Base-by-base conservation (phyloP, 139 green algal species). In the Klebsormidium nitens region DNA sequence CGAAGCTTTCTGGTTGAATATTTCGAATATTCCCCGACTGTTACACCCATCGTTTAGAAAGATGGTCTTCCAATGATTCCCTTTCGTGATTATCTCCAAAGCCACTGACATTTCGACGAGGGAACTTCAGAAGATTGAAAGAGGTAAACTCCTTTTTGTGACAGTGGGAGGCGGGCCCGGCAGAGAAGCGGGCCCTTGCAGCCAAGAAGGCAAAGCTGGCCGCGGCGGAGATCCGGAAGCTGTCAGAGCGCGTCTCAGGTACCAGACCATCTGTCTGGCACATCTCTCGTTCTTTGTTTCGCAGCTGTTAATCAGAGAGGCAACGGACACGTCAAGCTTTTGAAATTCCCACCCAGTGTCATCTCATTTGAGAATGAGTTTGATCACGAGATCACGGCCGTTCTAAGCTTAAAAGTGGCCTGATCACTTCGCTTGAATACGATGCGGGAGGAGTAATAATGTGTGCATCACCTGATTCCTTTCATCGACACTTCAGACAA, bases 211-310 rank as follows among this genome's bases (percentile, higher is more conserved):
- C 66, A 52, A 38, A 66, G 55, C 23, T 74, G 47, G 66, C 58
- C 26, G 66, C 66, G 17, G 66, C 66, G 5, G 47, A 72, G 4
- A 72, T 74, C 34, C 31, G 29, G 19, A 72, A 74, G 36, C 66
- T 74, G 4, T 74, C 66, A 3, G 5, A n/a, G 32, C 36, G 47
- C 36, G 66, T 74, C 19, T 74, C 66, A 8, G 66, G 66, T 74
- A 5, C 58, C 5, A 48, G 29, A 56, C 63, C 3, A n/a, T 68
- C 6, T 68, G 35, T n/a, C n/a, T n/a, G n/a, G n/a, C n/a, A n/a
- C 5, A 64, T 65, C 36, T 58, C 5, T 68, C 5, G 38, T 5
- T 56, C 5, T 68, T 5, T 68, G 38, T 68, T 5, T 56, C 38
- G n/a, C n/a, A n/a, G n/a, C n/a, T n/a, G n/a, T n/a, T n/a, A n/a